These are phyloP conservation scores for Pachysandra terminalis DNA, from an alignment of 164 flowering plant species.

Conservation along the genomic window DNA sequence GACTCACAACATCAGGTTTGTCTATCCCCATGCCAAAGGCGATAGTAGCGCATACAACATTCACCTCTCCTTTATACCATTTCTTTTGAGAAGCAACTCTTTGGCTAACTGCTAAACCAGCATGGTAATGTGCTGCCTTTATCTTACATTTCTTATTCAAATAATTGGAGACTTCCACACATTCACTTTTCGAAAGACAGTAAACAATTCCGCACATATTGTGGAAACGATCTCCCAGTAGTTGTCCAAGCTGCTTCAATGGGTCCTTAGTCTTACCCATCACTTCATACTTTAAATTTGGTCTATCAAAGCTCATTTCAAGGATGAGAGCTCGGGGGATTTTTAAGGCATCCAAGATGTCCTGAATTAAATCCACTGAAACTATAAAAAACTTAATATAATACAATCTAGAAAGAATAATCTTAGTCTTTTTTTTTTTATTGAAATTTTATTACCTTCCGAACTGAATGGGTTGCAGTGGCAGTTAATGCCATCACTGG, in stretches of 20 bases:
- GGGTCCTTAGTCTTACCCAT: constrained; percentile 74
- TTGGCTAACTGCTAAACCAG: constrained; percentile 82
- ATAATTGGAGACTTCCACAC: constrained; percentile 71
- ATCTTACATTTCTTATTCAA: constrained; percentile 72
- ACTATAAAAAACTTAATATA: constrained; percentile 1
- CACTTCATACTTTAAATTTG: constrained; percentile 91
- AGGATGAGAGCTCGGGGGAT: constrained; percentile 82
- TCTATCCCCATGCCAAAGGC: constrained; percentile 99
- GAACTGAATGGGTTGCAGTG: constrained; percentile 84
- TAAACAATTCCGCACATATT: constrained; percentile 81
- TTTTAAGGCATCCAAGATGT: constrained; percentile 64
- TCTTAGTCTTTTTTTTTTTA: too few relatives aligned
- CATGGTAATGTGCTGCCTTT: constrained; percentile 83
- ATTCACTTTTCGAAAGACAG: constrained; percentile 94
- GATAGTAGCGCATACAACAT: constrained; percentile 90
- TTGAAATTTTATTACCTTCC: constrained; percentile 46
- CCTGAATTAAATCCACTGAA: constrained; percentile 46
- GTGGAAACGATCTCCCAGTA: constrained; percentile 56
- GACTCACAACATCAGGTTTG: constrained; percentile 95
- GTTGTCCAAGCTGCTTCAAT: constrained; percentile 75
- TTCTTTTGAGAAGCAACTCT: constrained; percentile 76
- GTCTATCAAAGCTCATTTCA: constrained; percentile 95
- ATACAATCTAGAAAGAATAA: neutral
- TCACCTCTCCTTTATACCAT: constrained; percentile 85
- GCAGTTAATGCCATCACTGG: constrained; percentile 98